Evolutionary conservation across 179 eudicot genomes (phyloP), one percentile per base, ranked within the genome.

Genomic region (Heliamphora pulchella): DNA sequence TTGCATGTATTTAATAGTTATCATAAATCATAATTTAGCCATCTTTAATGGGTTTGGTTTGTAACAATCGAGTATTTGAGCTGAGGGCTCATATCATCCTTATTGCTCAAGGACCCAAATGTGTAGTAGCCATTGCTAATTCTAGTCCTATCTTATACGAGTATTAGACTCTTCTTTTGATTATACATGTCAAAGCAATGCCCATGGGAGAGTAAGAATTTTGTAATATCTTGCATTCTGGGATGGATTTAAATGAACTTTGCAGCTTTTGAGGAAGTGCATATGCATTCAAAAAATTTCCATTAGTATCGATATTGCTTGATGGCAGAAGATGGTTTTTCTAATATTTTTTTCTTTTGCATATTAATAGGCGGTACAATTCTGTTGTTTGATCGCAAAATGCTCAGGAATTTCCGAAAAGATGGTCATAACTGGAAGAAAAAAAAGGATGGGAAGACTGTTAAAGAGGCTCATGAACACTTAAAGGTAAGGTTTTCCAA

Each of bases 381-480:
- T 51, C 80, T 92, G 77, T 83, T 93, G 80, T 95, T 93, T 88
- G 98, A 95, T 82, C 97, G 98, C n/a, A 95, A 93, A 83, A 90
- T 84, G 89, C 90, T 95, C 43, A 86, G 98, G 79, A 91, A 95
- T 82, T 95, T 95, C 57, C 91, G 97, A 69, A 93, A 89, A 86
- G 98, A 95, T 86, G 98, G 98, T 55, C 96, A 91, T 83, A 90
- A 88, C 74, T 93, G 98, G 98, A 93, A 90, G 90, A 93, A 93
- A 89, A 93, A 95, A 81, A 93, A 92, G 80, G 98, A 95, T 78
- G 98, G 98, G 62, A 95, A 95, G 84, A 93, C 98, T 73, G 94
- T 93, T 57, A 95, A 95, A 89, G 98, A 95, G 88, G 98, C 97
- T 83, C 98, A 95, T 86, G 98, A 95, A 78, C 97, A 90, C 87